Percentiles rank a stretch among this genome's conserved stretches.
phyloP scores from a whole-genome alignment of 2,329 filamentous ascomycete species.

The Incumbomyces delicatus region DNA sequence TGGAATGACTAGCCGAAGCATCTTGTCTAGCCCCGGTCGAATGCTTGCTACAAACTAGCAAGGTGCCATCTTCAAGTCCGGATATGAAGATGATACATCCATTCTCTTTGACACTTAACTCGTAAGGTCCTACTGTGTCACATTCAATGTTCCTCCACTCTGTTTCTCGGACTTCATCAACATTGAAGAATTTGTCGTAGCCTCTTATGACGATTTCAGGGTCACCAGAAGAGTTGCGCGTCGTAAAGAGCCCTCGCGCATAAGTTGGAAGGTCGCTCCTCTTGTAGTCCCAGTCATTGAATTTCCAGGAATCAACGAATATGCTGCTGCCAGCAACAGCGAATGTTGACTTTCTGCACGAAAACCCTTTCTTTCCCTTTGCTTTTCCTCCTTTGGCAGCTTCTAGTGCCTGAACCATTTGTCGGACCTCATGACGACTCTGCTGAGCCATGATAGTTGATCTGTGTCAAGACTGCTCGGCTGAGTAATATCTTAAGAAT shows the following conservation, averaged over 20 bases:
- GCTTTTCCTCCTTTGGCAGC: slow-evolving; percentile 44
- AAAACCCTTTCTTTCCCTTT: slow-evolving; percentile 48
- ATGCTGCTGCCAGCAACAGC: slow-evolving; percentile 56
- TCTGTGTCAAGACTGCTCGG: not conserved
- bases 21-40: slow-evolving; percentile 77
- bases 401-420: slow-evolving; percentile 57
- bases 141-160: slow-evolving; percentile 69
- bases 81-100: slow-evolving; percentile 99
- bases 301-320: slow-evolving; percentile 79
- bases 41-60: slow-evolving; percentile 98
- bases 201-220: slow-evolving; percentile 77
- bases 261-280: slow-evolving; percentile 76
- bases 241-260: slow-evolving; percentile 90
- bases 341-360: slow-evolving; percentile 73
- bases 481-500: not conserved
- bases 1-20: slow-evolving; percentile 66
- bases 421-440: slow-evolving; percentile 56
- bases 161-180: slow-evolving; percentile 70
- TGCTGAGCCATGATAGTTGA: slow-evolving; percentile 50
- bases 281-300: slow-evolving; percentile 96
- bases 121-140: slow-evolving; percentile 77
- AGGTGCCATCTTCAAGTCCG: slow-evolving; percentile 75
- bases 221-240: slow-evolving; percentile 51
- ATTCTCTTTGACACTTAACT: slow-evolving; percentile 95
- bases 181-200: slow-evolving; percentile 99